Conservation (phyloP, 495 filamentous ascomycete species). For the Aspergillus campestris region DNA sequence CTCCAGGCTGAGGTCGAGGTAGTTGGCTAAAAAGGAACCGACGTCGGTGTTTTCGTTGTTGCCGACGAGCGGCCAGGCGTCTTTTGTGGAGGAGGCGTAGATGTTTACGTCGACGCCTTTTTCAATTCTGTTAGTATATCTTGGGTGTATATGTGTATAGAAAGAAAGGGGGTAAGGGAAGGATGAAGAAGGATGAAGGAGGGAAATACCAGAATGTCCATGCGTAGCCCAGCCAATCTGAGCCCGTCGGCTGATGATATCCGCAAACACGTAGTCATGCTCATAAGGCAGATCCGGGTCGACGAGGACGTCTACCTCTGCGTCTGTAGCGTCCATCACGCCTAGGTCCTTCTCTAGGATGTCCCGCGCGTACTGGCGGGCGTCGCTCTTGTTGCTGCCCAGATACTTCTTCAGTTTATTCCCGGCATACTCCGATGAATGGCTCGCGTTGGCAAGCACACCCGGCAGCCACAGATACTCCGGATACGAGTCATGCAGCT, state of each 20-base stretch:
- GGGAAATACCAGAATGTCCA: slow-evolving; percentile 63
- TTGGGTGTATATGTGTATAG: background rate
- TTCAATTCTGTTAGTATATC: slow-evolving; percentile 15
- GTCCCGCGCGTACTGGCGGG: slow-evolving; percentile 46
- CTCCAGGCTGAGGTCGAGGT: slow-evolving; percentile 71
- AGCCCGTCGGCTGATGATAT: slow-evolving; percentile 77
- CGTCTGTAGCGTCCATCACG: slow-evolving; percentile 60
- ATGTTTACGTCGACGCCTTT: slow-evolving; percentile 87
- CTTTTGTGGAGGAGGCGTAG: slow-evolving; percentile 54
- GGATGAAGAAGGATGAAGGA: background rate
- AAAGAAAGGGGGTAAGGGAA: background rate
- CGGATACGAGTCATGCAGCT: slow-evolving; percentile 57
- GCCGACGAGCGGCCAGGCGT: slow-evolving; percentile 50
- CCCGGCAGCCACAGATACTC: slow-evolving; percentile 82
- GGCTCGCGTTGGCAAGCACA: slow-evolving; percentile 70
- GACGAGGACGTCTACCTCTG: slow-evolving; percentile 62
- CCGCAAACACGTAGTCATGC: slow-evolving; percentile 57
- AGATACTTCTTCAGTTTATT: slow-evolving; percentile 50
- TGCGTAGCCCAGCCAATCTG: slow-evolving; percentile 91
- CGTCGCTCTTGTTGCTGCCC: slow-evolving; percentile 13
- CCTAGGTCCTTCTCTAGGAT: slow-evolving; percentile 63
- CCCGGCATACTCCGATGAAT: slow-evolving; percentile 64
- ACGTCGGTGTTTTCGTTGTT: slow-evolving; percentile 96
- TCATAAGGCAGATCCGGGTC: slow-evolving; percentile 32
- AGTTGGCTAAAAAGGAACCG: slow-evolving; percentile 68